Conservation (phyloP, 257 asterid species). For the Osmanthus fragrans region DNA sequence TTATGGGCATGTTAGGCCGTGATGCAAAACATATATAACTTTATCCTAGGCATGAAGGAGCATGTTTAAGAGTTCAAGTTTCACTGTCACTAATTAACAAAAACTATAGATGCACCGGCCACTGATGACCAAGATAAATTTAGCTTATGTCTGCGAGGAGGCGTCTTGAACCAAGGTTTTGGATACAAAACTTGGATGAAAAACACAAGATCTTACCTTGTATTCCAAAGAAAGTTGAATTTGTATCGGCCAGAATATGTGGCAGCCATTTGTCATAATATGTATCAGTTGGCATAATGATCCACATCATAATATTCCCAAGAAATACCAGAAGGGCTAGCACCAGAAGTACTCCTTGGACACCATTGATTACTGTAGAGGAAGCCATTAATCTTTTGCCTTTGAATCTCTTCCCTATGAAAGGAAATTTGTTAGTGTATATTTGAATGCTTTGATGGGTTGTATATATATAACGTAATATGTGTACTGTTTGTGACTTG, state of each 20-base stretch:
- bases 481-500: not conserved
- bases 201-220: slow-evolving; percentile 53
- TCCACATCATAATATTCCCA: slow-evolving; percentile 97
- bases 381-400: slow-evolving; percentile 35
- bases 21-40: not conserved
- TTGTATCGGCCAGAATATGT: slow-evolving; percentile 62
- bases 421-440: not conserved
- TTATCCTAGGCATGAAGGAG: not conserved
- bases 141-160: too few relatives aligned
- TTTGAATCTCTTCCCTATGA: not conserved
- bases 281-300: slow-evolving; percentile 91
- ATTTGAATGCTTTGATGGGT: not conserved
- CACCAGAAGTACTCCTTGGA: slow-evolving; percentile 53
- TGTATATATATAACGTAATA: not conserved
- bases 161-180: too few relatives aligned
- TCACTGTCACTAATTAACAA: not conserved
- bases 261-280: slow-evolving; percentile 81
- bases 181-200: not conserved
- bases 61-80: not conserved
- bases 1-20: not conserved
- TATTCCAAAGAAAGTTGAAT: slow-evolving; percentile 81
- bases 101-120: not conserved
- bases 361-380: slow-evolving; percentile 34
- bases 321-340: slow-evolving; percentile 70
- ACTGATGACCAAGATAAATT: too few relatives aligned